phyloP scores from a whole-genome alignment of 108 stramenopile species.

The Poteriospumella lacustris region DNA sequence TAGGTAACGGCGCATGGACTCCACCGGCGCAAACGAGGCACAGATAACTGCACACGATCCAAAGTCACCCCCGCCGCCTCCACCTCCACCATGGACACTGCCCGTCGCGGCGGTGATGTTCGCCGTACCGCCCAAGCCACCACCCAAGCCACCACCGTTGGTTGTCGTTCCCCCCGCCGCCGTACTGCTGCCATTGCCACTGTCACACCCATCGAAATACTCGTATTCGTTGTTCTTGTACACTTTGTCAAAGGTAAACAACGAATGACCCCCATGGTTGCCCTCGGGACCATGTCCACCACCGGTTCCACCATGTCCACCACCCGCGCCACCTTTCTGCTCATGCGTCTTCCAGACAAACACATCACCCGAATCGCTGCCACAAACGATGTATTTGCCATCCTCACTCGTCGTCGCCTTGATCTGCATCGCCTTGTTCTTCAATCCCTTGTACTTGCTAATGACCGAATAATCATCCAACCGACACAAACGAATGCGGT shows the following conservation, averaged over 20 bases:
- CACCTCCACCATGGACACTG: no score
- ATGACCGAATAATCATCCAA: constrained; percentile 60
- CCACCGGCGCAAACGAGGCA: background rate
- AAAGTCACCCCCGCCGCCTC: background rate
- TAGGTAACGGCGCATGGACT: background rate
- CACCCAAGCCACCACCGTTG: no score
- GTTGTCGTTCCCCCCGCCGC: no score
- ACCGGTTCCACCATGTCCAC: background rate
- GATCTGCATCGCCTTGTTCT: constrained; percentile 67
- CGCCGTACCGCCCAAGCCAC: no score
- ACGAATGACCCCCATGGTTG: no score
- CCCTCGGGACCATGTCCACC: background rate
- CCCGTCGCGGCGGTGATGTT: no score
- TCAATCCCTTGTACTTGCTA: constrained; percentile 68
- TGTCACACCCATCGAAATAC: no score
- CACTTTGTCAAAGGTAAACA: no score
- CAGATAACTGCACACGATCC: background rate
- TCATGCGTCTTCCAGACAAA: constrained; percentile 51
- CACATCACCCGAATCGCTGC: constrained; percentile 64
- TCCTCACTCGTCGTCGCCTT: constrained; percentile 62
- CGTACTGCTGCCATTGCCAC: no score
- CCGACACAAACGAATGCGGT: constrained; percentile 59
- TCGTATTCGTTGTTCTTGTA: no score
- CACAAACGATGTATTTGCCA: constrained; percentile 55
- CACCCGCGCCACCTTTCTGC: background rate